Percentiles rank a stretch among this genome's conserved stretches.
Conservation (phyloP, 345 rosid species). For the Durio zibethinus region DNA sequence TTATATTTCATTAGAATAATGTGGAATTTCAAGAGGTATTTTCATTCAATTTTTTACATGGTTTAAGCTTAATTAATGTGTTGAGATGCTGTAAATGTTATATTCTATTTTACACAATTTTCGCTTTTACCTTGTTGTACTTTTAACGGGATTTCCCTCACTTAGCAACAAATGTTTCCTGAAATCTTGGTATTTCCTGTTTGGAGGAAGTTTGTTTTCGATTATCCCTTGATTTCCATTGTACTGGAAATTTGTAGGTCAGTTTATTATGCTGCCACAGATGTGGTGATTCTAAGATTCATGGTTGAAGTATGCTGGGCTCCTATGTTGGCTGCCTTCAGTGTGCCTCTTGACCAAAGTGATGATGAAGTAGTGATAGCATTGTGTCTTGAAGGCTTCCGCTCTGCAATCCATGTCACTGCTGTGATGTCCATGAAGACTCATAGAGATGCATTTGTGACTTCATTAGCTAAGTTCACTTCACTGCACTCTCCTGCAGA, state of each 20-base stretch:
- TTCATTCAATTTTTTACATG: neutral
- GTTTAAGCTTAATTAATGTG: neutral
- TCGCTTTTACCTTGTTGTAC: neutral
- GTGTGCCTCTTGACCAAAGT: slow-evolving; percentile 98
- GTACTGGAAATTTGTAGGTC: slow-evolving; percentile 68
- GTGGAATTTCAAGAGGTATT: neutral
- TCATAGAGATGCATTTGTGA: slow-evolving; percentile 98
- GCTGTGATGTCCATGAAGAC: slow-evolving; percentile 99
- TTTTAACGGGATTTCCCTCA: neutral
- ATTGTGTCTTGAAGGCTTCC: slow-evolving; percentile 94
- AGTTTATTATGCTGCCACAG: slow-evolving; percentile 98
- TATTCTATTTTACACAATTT: neutral
- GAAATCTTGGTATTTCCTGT: neutral
- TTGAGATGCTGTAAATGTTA: neutral
- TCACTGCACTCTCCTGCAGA: slow-evolving; percentile 98
- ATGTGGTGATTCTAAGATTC: slow-evolving; percentile 91
- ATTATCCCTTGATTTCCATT: slow-evolving; percentile 28
- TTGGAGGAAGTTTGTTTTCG: neutral
- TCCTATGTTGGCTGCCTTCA: slow-evolving; percentile 99
- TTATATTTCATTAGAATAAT: neutral
- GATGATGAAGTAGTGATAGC: slow-evolving; percentile 83
- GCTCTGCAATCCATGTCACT: slow-evolving; percentile 87
- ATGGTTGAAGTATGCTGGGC: slow-evolving; percentile 99
- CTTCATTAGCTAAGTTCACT: slow-evolving; percentile 96
- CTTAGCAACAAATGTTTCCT: neutral